Evolutionary conservation across 768 basidiomycete species (phyloP).

Genomic region (Tricholoma terreum): DNA sequence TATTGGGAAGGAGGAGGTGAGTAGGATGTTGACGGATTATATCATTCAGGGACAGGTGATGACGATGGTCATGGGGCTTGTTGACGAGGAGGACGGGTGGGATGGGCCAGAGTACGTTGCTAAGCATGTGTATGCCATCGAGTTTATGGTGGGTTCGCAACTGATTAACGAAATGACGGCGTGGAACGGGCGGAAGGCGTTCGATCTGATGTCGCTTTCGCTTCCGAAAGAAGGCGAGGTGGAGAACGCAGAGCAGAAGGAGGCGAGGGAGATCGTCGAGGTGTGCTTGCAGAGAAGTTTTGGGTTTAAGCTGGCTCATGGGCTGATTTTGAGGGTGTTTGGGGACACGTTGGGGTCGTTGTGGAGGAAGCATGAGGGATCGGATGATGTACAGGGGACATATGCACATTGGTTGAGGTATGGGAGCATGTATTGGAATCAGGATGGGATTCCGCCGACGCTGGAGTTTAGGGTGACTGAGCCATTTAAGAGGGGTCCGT

Average conservation of each 20-base stretch:
- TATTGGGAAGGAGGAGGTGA: not conserved
- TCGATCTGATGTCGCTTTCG: not conserved
- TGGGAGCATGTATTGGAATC: not conserved
- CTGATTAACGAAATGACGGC: not conserved
- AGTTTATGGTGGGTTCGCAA: not conserved
- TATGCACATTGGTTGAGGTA: not conserved
- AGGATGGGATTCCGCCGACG: not conserved
- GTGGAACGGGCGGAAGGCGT: not conserved
- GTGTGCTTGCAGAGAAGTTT: not conserved
- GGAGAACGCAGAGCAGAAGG: not conserved
- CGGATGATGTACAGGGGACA: not conserved
- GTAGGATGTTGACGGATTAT: slow-evolving; percentile 1
- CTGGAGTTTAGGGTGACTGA: not conserved
- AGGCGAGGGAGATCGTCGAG: not conserved
- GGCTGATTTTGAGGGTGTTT: not conserved
- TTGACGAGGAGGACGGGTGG: not conserved
- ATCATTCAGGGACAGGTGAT: not conserved
- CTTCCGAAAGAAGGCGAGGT: slow-evolving; percentile 1
- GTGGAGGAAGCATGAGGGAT: not conserved
- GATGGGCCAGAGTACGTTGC: not conserved
- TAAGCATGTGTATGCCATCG: not conserved
- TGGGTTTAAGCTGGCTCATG: not conserved
- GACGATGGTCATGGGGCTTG: not conserved
- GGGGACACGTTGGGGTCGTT: not conserved
- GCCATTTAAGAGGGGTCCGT: no score